Conservation (phyloP, 371 early-diverging fungal genomes). For the Nematocida minor region DNA sequence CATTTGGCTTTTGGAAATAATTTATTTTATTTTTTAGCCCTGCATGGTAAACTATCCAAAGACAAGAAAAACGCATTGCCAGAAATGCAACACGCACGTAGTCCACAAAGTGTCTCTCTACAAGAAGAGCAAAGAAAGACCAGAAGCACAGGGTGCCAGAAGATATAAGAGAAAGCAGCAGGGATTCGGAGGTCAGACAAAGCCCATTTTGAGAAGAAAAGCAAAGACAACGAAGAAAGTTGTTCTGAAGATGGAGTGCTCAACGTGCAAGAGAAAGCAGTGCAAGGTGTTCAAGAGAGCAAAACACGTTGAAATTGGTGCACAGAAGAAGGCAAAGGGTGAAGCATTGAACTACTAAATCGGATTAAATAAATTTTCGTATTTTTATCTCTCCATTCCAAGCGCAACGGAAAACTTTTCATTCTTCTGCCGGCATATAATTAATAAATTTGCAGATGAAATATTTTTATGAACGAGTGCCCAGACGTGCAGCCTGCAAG, state of each 20-base stretch:
- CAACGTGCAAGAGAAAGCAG: constrained; percentile 85
- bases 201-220: constrained; percentile 77
- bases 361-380: too few species aligned
- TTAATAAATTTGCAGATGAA: too few species aligned
- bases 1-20: background rate
- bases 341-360: constrained; percentile 65
- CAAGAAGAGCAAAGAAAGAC: constrained; percentile 95
- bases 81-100: constrained; percentile 90
- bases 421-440: too few species aligned
- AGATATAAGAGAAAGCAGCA: constrained; percentile 76
- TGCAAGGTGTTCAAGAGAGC: constrained; percentile 89
- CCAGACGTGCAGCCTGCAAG: background rate
- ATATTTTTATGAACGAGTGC: constrained; percentile 22
- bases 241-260: constrained; percentile 92
- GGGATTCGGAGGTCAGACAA: constrained; percentile 95
- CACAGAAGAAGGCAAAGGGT: constrained; percentile 81
- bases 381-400: too few species aligned
- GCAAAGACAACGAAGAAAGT: constrained; percentile 82
- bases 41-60: constrained; percentile 86
- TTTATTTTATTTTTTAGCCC: constrained; percentile 50
- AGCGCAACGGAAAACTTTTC: too few species aligned
- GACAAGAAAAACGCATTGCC: constrained; percentile 90
- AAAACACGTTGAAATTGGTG: constrained; percentile 98
- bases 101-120: constrained; percentile 95
- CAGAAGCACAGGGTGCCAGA: constrained; percentile 84